phyloP scores from a whole-genome alignment of 768 basidiomycete species.

The Russula vinacea region DNA sequence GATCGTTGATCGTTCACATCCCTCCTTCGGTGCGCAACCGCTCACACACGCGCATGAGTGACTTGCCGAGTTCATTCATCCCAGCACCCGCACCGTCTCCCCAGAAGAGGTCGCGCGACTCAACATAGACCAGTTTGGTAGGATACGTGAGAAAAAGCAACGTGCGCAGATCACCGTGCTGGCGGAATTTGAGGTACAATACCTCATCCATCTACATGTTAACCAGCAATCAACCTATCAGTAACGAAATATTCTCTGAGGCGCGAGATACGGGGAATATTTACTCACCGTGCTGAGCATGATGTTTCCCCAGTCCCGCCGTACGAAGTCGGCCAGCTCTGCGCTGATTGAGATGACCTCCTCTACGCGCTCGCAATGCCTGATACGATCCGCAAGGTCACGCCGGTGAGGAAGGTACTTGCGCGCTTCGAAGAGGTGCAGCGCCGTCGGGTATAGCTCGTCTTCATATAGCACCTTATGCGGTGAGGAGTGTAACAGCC shows the following conservation, averaged over 20 bases:
- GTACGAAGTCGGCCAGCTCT: background rate
- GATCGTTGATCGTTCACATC: too few species aligned
- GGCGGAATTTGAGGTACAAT: slow-evolving; percentile 62
- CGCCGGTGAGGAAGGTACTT: slow-evolving; percentile 52
- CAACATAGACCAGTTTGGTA: slow-evolving; percentile 46
- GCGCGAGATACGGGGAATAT: background rate
- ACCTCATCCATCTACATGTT: slow-evolving; percentile 62
- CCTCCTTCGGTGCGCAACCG: slow-evolving; percentile 38
- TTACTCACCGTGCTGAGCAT: slow-evolving; percentile 50
- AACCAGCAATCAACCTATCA: background rate
- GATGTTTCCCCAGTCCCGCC: slow-evolving; percentile 30
- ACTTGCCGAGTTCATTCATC: slow-evolving; percentile 60
- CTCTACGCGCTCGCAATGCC: background rate
- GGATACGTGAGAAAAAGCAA: slow-evolving; percentile 54
- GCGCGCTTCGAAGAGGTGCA: slow-evolving; percentile 74
- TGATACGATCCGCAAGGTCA: background rate
- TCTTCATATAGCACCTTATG: slow-evolving; percentile 57
- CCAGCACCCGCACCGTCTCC: slow-evolving; percentile 57
- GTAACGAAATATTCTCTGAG: background rate
- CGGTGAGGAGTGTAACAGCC: slow-evolving; percentile 65
- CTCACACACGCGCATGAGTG: slow-evolving; percentile 54
- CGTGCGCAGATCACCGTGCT: slow-evolving; percentile 57
- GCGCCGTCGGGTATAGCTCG: slow-evolving; percentile 59
- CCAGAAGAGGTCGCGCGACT: slow-evolving; percentile 61
- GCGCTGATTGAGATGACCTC: background rate